Evolutionary conservation across 306 rosid genomes (phyloP).

Genomic region (Sicyos edulis): DNA sequence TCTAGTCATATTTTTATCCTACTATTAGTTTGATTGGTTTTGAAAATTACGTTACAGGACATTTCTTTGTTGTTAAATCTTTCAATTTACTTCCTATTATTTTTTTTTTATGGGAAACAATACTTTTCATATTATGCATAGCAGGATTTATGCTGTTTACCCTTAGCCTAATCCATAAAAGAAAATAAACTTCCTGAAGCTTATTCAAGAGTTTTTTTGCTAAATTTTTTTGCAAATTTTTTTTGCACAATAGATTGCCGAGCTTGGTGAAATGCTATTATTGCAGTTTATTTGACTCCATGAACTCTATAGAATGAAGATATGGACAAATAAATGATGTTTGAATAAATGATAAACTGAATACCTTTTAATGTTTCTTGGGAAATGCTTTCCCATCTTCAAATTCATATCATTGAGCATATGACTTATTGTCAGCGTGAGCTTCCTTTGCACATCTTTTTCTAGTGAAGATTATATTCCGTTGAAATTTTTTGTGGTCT

Average conservation of each 20-base stretch:
- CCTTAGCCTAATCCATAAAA: neutral
- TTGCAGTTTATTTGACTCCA: neutral
- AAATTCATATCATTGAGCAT: neutral
- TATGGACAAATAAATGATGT: neutral
- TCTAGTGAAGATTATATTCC: neutral
- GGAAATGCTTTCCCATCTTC: neutral
- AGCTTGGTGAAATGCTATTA: neutral
- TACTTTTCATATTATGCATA: neutral
- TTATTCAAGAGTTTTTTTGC: neutral
- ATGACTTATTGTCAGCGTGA: neutral
- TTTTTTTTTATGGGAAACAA: no score
- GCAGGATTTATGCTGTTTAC: neutral
- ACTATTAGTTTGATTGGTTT: constrained; percentile 1
- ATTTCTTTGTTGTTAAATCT: neutral
- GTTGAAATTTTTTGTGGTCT: constrained; percentile 11
- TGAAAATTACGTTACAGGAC: constrained; percentile 8
- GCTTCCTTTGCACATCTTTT: constrained; percentile 3
- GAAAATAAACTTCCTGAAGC: constrained; percentile 3
- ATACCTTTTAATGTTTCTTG: neutral
- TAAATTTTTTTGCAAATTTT: no score
- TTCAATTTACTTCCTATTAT: neutral
- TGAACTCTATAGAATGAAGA: neutral
- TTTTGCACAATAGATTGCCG: constrained; percentile 7
- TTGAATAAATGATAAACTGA: constrained; percentile 9
- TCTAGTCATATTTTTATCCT: neutral